Evolutionary conservation across 202 grass and related monocot genomes (phyloP).

Genomic region (Setaria viridis): DNA sequence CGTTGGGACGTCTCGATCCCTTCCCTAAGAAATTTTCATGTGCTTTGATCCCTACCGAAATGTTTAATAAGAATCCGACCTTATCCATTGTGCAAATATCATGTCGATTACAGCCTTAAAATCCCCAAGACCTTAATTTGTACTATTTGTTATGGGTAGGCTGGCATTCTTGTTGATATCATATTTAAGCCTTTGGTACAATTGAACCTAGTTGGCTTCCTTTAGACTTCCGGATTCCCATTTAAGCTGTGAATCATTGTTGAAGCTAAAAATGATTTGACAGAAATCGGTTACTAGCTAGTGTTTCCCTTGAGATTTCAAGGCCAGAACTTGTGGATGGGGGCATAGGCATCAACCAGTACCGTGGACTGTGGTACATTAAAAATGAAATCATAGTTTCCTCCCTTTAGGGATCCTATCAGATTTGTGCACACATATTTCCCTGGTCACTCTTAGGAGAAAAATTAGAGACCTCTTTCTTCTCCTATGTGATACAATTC

Average conservation of each 20-base stretch:
- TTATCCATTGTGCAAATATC: background rate
- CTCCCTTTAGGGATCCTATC: background rate
- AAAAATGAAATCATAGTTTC: background rate
- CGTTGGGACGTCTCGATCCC: background rate
- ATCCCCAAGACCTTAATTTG: background rate
- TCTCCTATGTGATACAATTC: background rate
- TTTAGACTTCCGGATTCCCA: background rate
- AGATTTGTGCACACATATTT: background rate
- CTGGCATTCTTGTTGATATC: background rate
- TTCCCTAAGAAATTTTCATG: background rate
- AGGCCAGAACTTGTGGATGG: slow-evolving; percentile 1
- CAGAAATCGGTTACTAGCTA: background rate
- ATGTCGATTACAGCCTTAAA: slow-evolving; percentile 13
- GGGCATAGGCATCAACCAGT: background rate
- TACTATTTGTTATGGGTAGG: background rate
- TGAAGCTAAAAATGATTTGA: slow-evolving; percentile 15
- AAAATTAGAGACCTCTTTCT: background rate
- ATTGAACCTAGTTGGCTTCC: background rate
- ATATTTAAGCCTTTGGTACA: background rate
- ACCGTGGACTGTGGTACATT: background rate
- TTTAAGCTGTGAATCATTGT: background rate
- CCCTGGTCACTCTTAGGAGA: background rate
- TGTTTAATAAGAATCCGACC: background rate
- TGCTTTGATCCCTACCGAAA: background rate
- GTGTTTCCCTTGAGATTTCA: slow-evolving; percentile 6